Percentiles rank a stretch among this genome's conserved stretches.
Conservation (phyloP, 2,329 filamentous ascomycete species). For the Verticillium tricorpus region DNA sequence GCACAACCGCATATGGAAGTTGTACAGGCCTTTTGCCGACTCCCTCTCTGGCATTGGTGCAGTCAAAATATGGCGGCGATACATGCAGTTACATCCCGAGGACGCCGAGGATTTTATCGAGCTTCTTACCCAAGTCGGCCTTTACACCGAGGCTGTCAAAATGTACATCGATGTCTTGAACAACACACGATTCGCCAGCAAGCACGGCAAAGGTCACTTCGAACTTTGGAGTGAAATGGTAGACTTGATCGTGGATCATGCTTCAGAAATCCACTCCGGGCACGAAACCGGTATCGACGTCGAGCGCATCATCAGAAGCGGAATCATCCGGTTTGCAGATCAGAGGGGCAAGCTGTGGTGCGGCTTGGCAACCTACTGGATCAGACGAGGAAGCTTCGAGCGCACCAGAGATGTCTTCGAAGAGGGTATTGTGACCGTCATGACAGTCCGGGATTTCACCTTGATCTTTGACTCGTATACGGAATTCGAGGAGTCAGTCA, state of each 20-base stretch:
- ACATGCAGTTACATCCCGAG: constrained; percentile 96
- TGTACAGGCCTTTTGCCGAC: constrained; percentile 87
- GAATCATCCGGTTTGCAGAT: constrained; percentile 85
- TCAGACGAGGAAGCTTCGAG: constrained; percentile 87
- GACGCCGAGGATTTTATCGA: constrained; percentile 95
- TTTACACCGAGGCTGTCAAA: constrained; percentile 87
- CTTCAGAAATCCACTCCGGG: constrained; percentile 76
- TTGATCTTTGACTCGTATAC: constrained; percentile 94
- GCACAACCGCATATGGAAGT: constrained; percentile 90
- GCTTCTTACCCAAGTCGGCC: constrained; percentile 71
- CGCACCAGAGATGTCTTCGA: constrained; percentile 90
- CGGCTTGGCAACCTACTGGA: constrained; percentile 94
- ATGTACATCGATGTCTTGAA: constrained; percentile 91
- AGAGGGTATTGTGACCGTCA: constrained; percentile 93
- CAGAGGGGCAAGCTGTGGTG: constrained; percentile 95
- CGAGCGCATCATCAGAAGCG: constrained; percentile 87
- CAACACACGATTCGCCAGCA: constrained; percentile 85
- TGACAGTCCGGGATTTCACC: constrained; percentile 97
- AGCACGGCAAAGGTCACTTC: constrained; percentile 90
- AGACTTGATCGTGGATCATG: constrained; percentile 86
- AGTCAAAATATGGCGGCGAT: constrained; percentile 88
- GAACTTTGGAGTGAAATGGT: constrained; percentile 98
- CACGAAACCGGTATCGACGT: constrained; percentile 83
- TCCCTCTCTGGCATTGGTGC: constrained; percentile 87
- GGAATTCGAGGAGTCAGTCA: constrained; percentile 95